A percentile compares a stretch with the other conserved stretches of the same genome.
phyloP scores from a whole-genome alignment of 768 basidiomycete genomes.

The Leccinum olivaceopallidum region DNA sequence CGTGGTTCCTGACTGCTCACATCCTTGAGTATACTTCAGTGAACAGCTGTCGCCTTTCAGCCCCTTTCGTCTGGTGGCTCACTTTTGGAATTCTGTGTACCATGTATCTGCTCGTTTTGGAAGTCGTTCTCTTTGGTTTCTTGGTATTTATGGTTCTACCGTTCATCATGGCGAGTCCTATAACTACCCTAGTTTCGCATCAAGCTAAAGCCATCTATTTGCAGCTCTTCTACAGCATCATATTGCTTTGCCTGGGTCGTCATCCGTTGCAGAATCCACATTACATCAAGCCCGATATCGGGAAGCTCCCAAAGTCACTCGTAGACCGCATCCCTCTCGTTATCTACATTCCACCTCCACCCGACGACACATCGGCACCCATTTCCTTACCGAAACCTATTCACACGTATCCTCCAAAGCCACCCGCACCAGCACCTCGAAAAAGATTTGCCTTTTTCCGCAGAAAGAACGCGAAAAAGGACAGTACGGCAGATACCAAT shows the following conservation, averaged over 20 bases:
- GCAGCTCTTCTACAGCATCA: conserved; percentile 75
- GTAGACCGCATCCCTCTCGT: conserved; percentile 84
- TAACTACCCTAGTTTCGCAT: background rate
- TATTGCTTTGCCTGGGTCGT: conserved; percentile 76
- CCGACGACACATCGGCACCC: conserved; percentile 42
- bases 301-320: conserved; percentile 65
- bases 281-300: conserved; percentile 76
- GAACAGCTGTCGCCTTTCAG: conserved; percentile 65
- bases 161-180: conserved; percentile 65
- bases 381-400: conserved; percentile 48
- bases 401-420: conserved; percentile 65
- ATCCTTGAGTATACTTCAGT: conserved; percentile 78
- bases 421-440: conserved; percentile 32
- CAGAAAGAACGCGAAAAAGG: conserved; percentile 28
- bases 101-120: conserved; percentile 72
- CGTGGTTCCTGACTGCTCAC: conserved; percentile 83
- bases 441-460: conserved; percentile 57
- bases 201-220: conserved; percentile 8
- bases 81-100: conserved; percentile 78
- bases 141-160: conserved; percentile 80
- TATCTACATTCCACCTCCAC: conserved; percentile 82
- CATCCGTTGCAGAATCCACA: conserved; percentile 76
- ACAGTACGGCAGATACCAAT: conserved; percentile 14
- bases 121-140: conserved; percentile 73
- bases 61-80: conserved; percentile 88